Percentiles rank a stretch among this genome's conserved stretches.
phyloP scores from a whole-genome alignment of 345 rosid genomes.

The Garcia nutans region DNA sequence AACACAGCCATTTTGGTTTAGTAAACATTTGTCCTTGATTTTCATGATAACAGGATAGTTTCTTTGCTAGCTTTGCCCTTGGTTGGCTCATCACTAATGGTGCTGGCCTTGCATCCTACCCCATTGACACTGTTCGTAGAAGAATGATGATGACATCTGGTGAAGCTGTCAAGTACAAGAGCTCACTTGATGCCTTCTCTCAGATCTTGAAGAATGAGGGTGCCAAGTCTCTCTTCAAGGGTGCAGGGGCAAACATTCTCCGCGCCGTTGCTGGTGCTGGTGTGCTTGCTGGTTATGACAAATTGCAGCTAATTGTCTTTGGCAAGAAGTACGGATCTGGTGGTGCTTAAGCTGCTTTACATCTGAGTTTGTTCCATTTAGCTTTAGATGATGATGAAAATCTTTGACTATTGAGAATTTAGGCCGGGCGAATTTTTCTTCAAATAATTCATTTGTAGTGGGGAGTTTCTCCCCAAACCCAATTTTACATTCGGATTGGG shows the following conservation, averaged over 20 bases:
- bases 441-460: conserved; percentile 41
- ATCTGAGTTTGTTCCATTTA: not conserved
- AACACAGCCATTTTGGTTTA: not conserved
- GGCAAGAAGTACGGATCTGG: conserved; percentile 41
- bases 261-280: conserved; percentile 41
- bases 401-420: conserved; percentile 29
- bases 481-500: conserved; percentile 26
- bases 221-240: conserved; percentile 40
- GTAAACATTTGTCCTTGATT: not conserved
- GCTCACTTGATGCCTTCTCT: conserved; percentile 29
- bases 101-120: conserved; percentile 40
- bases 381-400: conserved; percentile 64
- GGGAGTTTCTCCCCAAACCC: conserved; percentile 28
- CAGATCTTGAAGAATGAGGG: conserved; percentile 40
- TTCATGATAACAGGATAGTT: conserved; percentile 30
- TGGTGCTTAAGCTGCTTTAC: conserved; percentile 19
- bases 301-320: conserved; percentile 36
- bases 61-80: conserved; percentile 36
- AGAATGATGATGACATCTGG: conserved; percentile 46
- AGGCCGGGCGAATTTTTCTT: conserved; percentile 33
- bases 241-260: conserved; percentile 42
- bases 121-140: conserved; percentile 39
- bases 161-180: conserved; percentile 40
- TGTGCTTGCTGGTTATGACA: conserved; percentile 40
- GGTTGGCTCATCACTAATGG: conserved; percentile 38